These are phyloP conservation scores for Aristolochia californica DNA, from an alignment of 164 flowering plant species.

Conservation along the genomic window DNA sequence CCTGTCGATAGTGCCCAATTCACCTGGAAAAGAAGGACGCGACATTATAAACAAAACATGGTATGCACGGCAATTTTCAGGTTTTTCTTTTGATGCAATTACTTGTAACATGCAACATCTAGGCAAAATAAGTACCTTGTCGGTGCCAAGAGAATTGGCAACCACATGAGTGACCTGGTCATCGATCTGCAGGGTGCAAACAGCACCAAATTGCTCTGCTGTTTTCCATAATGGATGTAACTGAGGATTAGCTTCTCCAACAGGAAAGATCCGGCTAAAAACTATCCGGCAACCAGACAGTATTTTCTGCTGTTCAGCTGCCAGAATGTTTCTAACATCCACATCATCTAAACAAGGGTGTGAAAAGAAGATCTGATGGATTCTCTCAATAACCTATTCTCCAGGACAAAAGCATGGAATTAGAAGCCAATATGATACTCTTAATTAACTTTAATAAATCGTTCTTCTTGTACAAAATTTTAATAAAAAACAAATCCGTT, in stretches of 20 bases:
- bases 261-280: conserved; percentile 88
- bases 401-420: conserved; percentile 3
- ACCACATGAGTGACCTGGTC: conserved; percentile 97
- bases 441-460: not conserved
- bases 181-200: conserved; percentile 77
- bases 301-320: conserved; percentile 68
- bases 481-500: not conserved
- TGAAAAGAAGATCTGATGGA: conserved; percentile 74
- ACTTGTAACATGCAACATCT: not conserved
- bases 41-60: not conserved
- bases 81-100: too few species aligned
- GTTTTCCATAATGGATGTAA: conserved; percentile 88
- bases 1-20: conserved; percentile 90
- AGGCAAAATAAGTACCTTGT: conserved; percentile 50
- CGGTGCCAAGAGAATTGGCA: conserved; percentile 88
- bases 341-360: conserved; percentile 49
- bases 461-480: not conserved
- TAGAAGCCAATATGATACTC: not conserved
- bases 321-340: conserved; percentile 84
- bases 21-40: conserved; percentile 26
- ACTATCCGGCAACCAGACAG: conserved; percentile 73
- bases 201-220: conserved; percentile 97
- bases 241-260: conserved; percentile 83
- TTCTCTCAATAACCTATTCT: conserved; percentile 74
- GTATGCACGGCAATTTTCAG: too few species aligned